phyloP scores from a whole-genome alignment of 164 flowering plant genomes.

The Tetrastigma voinierianum region DNA sequence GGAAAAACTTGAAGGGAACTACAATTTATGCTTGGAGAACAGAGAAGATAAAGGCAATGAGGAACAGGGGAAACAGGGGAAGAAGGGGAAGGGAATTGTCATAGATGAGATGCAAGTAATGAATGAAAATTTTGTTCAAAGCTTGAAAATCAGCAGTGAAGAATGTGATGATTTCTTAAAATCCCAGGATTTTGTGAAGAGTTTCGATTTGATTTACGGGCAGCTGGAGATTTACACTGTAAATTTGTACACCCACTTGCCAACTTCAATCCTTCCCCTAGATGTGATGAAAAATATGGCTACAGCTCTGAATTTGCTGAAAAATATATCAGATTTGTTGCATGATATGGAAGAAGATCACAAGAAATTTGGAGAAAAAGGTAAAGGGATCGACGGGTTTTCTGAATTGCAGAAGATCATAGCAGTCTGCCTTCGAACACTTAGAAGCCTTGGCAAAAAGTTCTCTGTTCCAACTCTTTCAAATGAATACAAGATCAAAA shows the following conservation, averaged over 20 bases:
- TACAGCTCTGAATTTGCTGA: background rate
- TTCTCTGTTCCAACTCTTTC: conserved; percentile 10
- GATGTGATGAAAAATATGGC: conserved; percentile 25
- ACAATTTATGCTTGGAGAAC: conserved; percentile 22
- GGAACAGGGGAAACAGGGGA: background rate
- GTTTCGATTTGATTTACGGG: conserved; percentile 4
- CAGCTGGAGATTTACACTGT: conserved; percentile 17
- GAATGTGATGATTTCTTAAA: conserved; percentile 9
- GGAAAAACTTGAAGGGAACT: conserved; percentile 23
- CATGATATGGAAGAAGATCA: too few relatives aligned
- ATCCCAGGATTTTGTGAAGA: conserved; percentile 29
- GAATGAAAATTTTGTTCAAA: background rate
- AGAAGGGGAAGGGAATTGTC: background rate
- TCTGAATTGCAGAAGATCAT: background rate
- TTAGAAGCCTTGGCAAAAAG: conserved; percentile 11
- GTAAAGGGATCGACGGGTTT: background rate
- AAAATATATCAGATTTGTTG: too few relatives aligned
- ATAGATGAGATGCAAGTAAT: background rate
- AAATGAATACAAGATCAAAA: background rate
- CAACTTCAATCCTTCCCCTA: conserved; percentile 28
- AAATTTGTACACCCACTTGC: conserved; percentile 38
- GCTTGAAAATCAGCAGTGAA: background rate
- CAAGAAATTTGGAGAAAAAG: background rate
- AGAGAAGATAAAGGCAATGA: background rate
- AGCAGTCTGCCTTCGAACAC: conserved; percentile 14